Conservation (phyloP, 768 basidiomycete species). For the Mycena vitilis region DNA sequence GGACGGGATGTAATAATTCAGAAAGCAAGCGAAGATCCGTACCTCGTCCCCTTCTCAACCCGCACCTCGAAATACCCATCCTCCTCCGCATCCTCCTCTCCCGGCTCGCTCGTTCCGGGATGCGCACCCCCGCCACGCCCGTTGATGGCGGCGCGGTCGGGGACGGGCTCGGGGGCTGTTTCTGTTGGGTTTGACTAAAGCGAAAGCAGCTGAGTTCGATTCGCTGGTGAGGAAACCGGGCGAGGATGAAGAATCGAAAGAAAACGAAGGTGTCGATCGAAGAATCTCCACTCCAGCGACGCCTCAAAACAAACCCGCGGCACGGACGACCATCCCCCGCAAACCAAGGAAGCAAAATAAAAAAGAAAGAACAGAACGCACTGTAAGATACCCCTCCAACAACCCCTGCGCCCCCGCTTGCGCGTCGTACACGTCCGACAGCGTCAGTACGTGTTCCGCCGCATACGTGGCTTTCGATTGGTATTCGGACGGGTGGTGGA, state of each 20-base stretch:
- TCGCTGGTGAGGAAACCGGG: too few species aligned
- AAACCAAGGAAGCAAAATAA: neutral
- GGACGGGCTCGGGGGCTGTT: conserved; percentile 49
- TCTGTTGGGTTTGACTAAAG: conserved; percentile 22
- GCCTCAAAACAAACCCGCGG: too few species aligned
- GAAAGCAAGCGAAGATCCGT: neutral
- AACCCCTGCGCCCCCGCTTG: conserved; percentile 19
- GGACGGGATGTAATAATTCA: too few species aligned
- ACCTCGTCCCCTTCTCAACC: neutral
- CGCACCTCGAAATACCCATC: conserved; percentile 6
- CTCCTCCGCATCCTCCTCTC: too few species aligned
- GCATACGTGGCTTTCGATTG: conserved; percentile 41
- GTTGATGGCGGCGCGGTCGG: conserved; percentile 48
- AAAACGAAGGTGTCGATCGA: too few species aligned
- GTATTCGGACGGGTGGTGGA: conserved; percentile 53
- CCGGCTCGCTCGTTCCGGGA: neutral
- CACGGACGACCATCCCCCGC: too few species aligned
- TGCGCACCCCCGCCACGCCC: conserved; percentile 8
- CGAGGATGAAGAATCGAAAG: too few species aligned
- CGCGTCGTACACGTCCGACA: conserved; percentile 45
- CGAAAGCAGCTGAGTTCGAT: too few species aligned
- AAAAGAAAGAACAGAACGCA: conserved; percentile 8
- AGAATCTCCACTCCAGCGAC: too few species aligned
- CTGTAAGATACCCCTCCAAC: conserved; percentile 17
- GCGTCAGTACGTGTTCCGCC: conserved; percentile 49